Percentiles rank a stretch among this genome's conserved stretches.
Evolutionary conservation across 192 early-diverging fungal species (phyloP).

Genomic region (Haplosporangium gracile): DNA sequence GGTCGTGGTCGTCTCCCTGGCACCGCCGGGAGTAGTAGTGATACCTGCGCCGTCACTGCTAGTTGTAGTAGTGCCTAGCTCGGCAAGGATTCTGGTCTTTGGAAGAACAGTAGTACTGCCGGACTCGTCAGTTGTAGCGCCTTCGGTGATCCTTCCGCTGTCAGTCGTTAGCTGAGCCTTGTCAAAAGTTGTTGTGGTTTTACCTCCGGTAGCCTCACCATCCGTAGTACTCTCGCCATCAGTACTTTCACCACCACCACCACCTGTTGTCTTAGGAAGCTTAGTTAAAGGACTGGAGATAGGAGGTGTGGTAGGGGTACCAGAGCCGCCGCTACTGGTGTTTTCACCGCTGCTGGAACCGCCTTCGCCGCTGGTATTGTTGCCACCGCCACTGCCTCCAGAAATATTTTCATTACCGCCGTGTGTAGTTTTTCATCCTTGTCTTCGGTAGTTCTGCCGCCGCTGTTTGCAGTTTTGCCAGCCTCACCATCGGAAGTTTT

Average conservation of each 20-base stretch:
- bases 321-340: too few relatives aligned
- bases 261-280: too few relatives aligned
- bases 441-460: background rate
- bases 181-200: background rate
- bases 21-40: background rate
- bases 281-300: too few relatives aligned
- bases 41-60: background rate
- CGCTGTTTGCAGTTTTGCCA: background rate
- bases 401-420: background rate
- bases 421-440: background rate
- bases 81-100: background rate
- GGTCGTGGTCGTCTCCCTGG: background rate
- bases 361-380: background rate
- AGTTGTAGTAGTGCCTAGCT: background rate
- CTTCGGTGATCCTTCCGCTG: background rate
- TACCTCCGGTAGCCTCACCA: too few relatives aligned
- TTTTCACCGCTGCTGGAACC: background rate
- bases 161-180: background rate
- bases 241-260: too few relatives aligned
- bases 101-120: background rate
- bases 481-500: background rate
- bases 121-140: too few relatives aligned
- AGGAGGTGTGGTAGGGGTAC: too few relatives aligned
- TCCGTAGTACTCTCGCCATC: too few relatives aligned
- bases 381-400: background rate